These are phyloP conservation scores for Mortierella claussenii DNA, from an alignment of 192 early-diverging fungal species.

Conservation along the genomic window DNA sequence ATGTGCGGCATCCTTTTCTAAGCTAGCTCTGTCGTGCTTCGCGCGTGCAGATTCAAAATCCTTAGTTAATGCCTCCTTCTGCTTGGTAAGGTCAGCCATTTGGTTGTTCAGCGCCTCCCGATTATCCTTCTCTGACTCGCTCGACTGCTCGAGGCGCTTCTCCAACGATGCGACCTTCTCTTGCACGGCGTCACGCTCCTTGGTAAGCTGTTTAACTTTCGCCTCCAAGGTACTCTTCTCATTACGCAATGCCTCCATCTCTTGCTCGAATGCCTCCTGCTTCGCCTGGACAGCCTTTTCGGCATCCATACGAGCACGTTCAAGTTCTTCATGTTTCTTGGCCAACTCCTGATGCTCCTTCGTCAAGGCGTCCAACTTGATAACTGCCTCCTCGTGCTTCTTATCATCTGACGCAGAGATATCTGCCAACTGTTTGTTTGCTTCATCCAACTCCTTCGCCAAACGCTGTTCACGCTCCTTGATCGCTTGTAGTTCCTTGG, in stretches of 20 bases:
- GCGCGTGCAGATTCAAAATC: slow-evolving; percentile 15
- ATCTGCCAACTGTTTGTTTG: slow-evolving; percentile 29
- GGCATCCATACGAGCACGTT: background rate
- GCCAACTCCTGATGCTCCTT: slow-evolving; percentile 14
- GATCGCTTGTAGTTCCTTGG: slow-evolving; percentile 7
- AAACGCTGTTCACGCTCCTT: slow-evolving; percentile 18
- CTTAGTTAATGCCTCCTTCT: slow-evolving; percentile 22
- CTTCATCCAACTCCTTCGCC: slow-evolving; percentile 44
- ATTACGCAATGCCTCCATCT: slow-evolving; percentile 18
- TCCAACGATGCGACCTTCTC: slow-evolving; percentile 16
- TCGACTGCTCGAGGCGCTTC: slow-evolving; percentile 20
- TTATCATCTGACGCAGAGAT: slow-evolving; percentile 1
- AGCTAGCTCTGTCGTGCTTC: background rate
- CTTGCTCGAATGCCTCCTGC: slow-evolving; percentile 11
- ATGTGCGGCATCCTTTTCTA: slow-evolving; percentile 4
- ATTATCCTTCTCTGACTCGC: slow-evolving; percentile 20
- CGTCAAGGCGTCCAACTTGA: background rate
- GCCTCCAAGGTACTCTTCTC: slow-evolving; percentile 32
- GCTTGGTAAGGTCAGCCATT: slow-evolving; percentile 7
- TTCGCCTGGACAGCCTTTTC: slow-evolving; percentile 1
- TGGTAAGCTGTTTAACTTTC: slow-evolving; percentile 19
- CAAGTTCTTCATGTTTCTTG: slow-evolving; percentile 7
- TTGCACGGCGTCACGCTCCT: slow-evolving; percentile 28
- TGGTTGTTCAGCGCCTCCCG: slow-evolving; percentile 12
- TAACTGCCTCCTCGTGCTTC: slow-evolving; percentile 39